Conservation (phyloP, 495 filamentous ascomycete species). For the Aspergillus steynii region DNA sequence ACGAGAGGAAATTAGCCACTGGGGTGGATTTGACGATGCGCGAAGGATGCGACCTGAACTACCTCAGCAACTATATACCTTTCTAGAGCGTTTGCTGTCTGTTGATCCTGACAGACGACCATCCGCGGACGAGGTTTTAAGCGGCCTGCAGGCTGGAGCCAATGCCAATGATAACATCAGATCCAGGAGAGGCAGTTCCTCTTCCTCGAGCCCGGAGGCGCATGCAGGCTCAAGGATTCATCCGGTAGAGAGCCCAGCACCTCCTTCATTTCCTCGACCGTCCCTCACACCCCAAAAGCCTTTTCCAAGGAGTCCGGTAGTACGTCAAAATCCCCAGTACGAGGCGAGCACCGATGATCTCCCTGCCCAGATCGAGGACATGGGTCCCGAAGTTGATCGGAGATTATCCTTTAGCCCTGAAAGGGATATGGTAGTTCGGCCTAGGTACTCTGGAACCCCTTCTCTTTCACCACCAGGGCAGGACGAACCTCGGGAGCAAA, state of each 20-base stretch:
- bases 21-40: conserved; percentile 82
- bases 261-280: conserved; percentile 25
- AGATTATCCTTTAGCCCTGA: conserved; percentile 30
- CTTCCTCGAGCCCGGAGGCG: conserved; percentile 47
- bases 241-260: conserved; percentile 50
- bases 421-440: conserved; percentile 40
- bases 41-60: conserved; percentile 73
- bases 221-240: conserved; percentile 60
- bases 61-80: conserved; percentile 81
- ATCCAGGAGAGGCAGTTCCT: conserved; percentile 45
- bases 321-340: conserved; percentile 35
- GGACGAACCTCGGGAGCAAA: conserved; percentile 22
- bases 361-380: conserved; percentile 16
- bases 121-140: conserved; percentile 83
- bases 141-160: conserved; percentile 71
- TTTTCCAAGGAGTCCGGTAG: conserved; percentile 22
- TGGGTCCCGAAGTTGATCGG: conserved; percentile 21
- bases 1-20: conserved; percentile 80
- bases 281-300: conserved; percentile 37
- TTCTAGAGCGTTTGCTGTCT: conserved; percentile 77
- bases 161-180: conserved; percentile 57
- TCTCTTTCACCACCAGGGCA: conserved; percentile 24
- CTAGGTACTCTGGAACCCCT: conserved; percentile 29
- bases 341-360: conserved; percentile 27
- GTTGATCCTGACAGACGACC: conserved; percentile 77